A percentile compares a stretch with the other conserved stretches of the same genome.
phyloP scores from a whole-genome alignment of 768 basidiomycete species.

The Rhizopogon vinicolor region DNA sequence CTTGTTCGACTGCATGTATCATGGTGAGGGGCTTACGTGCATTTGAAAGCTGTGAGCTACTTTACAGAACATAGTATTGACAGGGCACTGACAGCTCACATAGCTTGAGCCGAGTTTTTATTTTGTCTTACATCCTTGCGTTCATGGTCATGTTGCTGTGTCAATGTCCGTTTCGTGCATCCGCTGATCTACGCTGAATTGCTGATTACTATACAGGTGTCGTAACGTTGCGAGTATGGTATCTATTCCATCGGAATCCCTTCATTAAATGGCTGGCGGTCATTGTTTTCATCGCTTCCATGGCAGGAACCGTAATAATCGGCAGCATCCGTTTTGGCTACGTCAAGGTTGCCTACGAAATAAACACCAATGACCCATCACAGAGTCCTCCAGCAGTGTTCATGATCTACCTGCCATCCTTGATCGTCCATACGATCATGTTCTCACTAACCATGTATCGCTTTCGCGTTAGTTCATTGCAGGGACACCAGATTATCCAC shows the following conservation, averaged over 20 bases:
- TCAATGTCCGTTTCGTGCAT: constrained; percentile 7
- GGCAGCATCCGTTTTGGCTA: no score
- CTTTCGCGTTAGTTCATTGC: constrained; percentile 5
- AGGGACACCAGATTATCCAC: constrained; percentile 6
- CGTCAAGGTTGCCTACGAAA: neutral
- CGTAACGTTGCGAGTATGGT: constrained; percentile 16
- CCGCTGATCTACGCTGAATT: neutral
- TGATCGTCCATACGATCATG: constrained; percentile 11
- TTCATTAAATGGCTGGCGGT: constrained; percentile 2
- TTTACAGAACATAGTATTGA: neutral
- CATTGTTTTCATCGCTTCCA: neutral
- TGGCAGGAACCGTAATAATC: neutral
- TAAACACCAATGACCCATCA: no score
- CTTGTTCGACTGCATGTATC: neutral
- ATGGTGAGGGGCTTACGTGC: no score
- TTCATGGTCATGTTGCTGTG: constrained; percentile 4
- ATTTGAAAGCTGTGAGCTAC: no score
- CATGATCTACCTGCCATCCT: constrained; percentile 10
- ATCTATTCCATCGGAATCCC: constrained; percentile 5
- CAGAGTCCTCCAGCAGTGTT: neutral
- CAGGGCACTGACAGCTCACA: no score
- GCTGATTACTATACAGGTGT: neutral
- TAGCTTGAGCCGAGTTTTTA: no score
- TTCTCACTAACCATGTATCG: constrained; percentile 13
- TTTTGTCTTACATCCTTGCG: neutral